A percentile compares a stretch with the other conserved stretches of the same genome.
phyloP scores from a whole-genome alignment of 2,329 filamentous ascomycete genomes.

The Ophiostoma sp. region DNA sequence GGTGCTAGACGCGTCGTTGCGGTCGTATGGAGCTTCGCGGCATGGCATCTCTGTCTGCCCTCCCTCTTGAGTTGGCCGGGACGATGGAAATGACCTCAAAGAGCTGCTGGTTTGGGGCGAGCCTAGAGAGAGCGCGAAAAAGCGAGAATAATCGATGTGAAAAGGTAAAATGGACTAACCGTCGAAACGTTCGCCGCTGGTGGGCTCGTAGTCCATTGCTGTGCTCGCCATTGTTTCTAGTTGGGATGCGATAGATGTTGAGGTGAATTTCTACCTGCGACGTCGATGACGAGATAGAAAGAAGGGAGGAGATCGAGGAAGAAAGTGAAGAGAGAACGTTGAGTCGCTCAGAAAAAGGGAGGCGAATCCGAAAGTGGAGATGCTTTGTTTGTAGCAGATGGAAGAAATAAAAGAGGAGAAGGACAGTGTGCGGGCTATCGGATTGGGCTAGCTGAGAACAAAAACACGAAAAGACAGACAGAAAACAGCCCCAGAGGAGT shows the following conservation, averaged over 20 bases:
- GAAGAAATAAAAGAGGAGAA: constrained; percentile 20
- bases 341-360: constrained; percentile 20
- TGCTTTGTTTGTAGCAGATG: neutral
- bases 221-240: constrained; percentile 52
- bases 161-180: constrained; percentile 41
- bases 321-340: constrained; percentile 13
- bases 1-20: constrained; percentile 13
- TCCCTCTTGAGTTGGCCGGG: neutral
- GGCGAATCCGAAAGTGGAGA: constrained; percentile 20
- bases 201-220: constrained; percentile 65
- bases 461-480: constrained; percentile 9
- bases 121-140: neutral
- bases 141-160: constrained; percentile 16
- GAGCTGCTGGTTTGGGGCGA: neutral
- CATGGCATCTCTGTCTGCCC: neutral
- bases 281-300: constrained; percentile 18
- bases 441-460: constrained; percentile 5
- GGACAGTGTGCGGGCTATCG: neutral
- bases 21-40: neutral
- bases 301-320: neutral
- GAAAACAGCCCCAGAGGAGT: constrained; percentile 7
- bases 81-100: neutral
- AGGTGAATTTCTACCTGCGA: constrained; percentile 8
- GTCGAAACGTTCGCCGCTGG: constrained; percentile 61
- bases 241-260: constrained; percentile 3